Conservation (phyloP, 805 yeast genomes). For the Candida pseudofarinosa region DNA sequence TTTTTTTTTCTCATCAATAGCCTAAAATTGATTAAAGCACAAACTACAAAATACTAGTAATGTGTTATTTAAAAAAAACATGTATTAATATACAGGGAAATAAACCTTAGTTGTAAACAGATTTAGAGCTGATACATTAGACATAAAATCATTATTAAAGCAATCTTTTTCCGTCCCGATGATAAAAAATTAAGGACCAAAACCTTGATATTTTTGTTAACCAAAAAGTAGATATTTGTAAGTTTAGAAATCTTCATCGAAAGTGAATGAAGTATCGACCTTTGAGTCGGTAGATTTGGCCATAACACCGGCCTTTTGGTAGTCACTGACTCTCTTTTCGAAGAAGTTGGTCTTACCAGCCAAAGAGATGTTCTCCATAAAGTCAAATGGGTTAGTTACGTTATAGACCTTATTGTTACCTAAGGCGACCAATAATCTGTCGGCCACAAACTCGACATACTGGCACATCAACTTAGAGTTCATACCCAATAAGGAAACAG, state of each 20-base stretch:
- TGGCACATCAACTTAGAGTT: constrained; percentile 91
- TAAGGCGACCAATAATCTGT: constrained; percentile 83
- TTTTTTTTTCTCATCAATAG: background rate
- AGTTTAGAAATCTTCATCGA: constrained; percentile 86
- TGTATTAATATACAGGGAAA: background rate
- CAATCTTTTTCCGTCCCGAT: background rate
- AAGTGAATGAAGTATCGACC: constrained; percentile 58
- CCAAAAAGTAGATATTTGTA: background rate
- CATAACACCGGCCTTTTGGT: constrained; percentile 99
- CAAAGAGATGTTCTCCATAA: constrained; percentile 97
- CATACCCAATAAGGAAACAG: constrained; percentile 92
- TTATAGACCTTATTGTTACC: constrained; percentile 89
- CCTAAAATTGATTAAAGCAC: background rate
- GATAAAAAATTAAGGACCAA: background rate
- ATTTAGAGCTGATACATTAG: background rate
- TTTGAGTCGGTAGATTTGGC: constrained; percentile 56
- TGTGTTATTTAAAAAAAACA: background rate
- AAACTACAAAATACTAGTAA: background rate
- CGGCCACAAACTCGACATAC: constrained; percentile 97
- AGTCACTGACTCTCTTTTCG: constrained; percentile 97
- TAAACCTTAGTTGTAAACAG: background rate
- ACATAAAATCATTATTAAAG: background rate
- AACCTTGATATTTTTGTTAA: background rate
- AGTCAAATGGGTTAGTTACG: constrained; percentile 91
- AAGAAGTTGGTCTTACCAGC: constrained; percentile 99